These are phyloP conservation scores for Dillenia turbinata DNA, from an alignment of 164 flowering plant species.

Conservation along the genomic window DNA sequence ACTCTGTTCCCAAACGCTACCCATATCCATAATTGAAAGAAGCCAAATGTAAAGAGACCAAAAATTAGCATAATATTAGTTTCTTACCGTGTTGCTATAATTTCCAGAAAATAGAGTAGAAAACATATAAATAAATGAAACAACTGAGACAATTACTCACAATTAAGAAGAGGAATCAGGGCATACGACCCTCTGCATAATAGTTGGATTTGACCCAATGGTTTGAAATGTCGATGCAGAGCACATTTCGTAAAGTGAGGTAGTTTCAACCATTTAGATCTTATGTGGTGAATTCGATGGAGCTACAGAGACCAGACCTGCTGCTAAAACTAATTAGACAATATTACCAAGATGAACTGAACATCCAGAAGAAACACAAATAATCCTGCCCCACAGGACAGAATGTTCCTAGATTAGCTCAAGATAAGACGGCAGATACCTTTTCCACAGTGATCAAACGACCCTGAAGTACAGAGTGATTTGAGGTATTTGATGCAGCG, in stretches of 20 bases:
- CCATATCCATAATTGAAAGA: too few relatives aligned
- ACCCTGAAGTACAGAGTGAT: constrained; percentile 64
- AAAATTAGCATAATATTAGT: too few relatives aligned
- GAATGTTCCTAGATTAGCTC: not conserved
- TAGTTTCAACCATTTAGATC: constrained; percentile 47
- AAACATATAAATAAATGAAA: constrained; percentile 10
- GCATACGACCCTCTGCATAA: constrained; percentile 46
- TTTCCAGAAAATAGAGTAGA: not conserved
- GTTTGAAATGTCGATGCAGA: constrained; percentile 55
- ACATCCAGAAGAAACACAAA: constrained; percentile 5
- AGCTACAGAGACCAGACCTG: constrained; percentile 69
- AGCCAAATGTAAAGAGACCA: too few relatives aligned
- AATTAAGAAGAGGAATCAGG: constrained; percentile 27
- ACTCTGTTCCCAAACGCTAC: too few relatives aligned
- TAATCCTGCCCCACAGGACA: not conserved
- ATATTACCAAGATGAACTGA: constrained; percentile 34
- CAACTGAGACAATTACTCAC: constrained; percentile 18
- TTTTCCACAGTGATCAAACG: constrained; percentile 62
- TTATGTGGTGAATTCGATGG: constrained; percentile 55
- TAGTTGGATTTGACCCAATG: constrained; percentile 42
- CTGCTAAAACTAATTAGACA: constrained; percentile 64
- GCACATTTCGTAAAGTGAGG: constrained; percentile 40
- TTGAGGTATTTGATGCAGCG: constrained; percentile 60
- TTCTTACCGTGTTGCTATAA: too few relatives aligned
- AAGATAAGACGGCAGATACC: constrained; percentile 21